Conservation (phyloP, 176 grass and related monocot genomes). For the Secale cereale region DNA sequence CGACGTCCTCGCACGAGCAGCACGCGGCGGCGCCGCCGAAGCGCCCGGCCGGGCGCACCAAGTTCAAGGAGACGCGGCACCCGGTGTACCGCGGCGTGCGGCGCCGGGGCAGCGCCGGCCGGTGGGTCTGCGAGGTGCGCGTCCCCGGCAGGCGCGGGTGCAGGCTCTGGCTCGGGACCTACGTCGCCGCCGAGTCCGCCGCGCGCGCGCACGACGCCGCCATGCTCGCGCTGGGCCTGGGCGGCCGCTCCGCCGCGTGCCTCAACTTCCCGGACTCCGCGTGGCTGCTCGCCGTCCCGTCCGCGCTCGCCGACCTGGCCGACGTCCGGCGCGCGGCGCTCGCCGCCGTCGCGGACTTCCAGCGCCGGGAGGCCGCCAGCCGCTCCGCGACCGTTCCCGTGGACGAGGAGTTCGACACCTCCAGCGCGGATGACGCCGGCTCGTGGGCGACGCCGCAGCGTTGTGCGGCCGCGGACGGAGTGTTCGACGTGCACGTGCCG, state of each 20-base stretch:
- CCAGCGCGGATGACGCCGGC: neutral
- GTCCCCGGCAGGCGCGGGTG: too few species aligned
- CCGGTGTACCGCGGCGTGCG: conserved; percentile 80
- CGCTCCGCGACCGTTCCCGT: neutral
- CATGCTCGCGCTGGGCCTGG: conserved; percentile 29
- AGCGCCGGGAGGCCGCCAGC: neutral
- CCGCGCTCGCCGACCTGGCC: neutral
- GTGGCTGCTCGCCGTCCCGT: conserved; percentile 29
- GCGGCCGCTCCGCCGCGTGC: conserved; percentile 34
- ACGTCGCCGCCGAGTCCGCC: conserved; percentile 47
- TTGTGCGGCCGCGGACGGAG: neutral
- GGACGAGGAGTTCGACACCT: neutral
- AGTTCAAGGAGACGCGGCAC: conserved; percentile 84
- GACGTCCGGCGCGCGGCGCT: conserved; percentile 34
- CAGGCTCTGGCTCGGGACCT: conserved; percentile 70
- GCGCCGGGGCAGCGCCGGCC: conserved; percentile 37
- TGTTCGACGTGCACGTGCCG: neutral
- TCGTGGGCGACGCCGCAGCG: neutral
- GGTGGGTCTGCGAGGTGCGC: too few species aligned
- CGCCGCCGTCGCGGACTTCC: conserved; percentile 36
- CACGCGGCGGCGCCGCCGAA: conserved; percentile 24
- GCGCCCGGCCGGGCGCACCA: conserved; percentile 63
- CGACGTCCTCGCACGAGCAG: neutral
- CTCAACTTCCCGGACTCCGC: conserved; percentile 74
- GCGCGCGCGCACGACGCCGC: conserved; percentile 75